A percentile compares a stretch with the other conserved stretches of the same genome.
Conservation (phyloP, 2,329 filamentous ascomycete genomes). For the Coniochaeta sp. region DNA sequence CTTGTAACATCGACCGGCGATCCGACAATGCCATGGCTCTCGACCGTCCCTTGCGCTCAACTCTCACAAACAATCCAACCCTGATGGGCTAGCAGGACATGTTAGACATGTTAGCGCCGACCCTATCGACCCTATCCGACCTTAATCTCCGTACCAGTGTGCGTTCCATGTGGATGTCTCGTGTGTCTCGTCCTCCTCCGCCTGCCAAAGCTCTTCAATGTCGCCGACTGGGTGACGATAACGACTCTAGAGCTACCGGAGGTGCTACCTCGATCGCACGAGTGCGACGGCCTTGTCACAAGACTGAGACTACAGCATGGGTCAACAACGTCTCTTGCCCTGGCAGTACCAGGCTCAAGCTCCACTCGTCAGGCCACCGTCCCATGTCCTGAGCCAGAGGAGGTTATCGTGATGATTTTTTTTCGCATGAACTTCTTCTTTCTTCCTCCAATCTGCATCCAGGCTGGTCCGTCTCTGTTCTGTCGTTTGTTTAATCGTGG, state of each 20-base stretch:
- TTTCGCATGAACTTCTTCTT: constrained; percentile 1
- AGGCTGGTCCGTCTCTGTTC: not conserved
- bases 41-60: constrained; percentile 6
- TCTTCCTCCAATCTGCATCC: not conserved
- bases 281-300: not conserved
- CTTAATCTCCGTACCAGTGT: not conserved
- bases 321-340: constrained; percentile 1
- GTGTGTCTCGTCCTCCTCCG: not conserved
- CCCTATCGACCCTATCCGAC: constrained; percentile 6
- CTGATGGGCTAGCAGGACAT: not conserved
- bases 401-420: constrained; percentile 1
- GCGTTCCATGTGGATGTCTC: not conserved
- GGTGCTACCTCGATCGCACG: not conserved
- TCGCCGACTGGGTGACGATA: not conserved
- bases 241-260: not conserved
- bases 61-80: constrained; percentile 8
- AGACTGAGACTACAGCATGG: not conserved
- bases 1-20: constrained; percentile 29
- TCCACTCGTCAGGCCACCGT: constrained; percentile 2
- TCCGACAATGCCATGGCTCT: constrained; percentile 25
- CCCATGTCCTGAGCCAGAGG: not conserved
- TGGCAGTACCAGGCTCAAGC: not conserved
- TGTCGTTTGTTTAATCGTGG: not conserved
- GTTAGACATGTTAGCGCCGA: too few species aligned
- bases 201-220: not conserved